Base-by-base conservation (phyloP, 345 rosid genomes). In the Acer yangbiense region DNA sequence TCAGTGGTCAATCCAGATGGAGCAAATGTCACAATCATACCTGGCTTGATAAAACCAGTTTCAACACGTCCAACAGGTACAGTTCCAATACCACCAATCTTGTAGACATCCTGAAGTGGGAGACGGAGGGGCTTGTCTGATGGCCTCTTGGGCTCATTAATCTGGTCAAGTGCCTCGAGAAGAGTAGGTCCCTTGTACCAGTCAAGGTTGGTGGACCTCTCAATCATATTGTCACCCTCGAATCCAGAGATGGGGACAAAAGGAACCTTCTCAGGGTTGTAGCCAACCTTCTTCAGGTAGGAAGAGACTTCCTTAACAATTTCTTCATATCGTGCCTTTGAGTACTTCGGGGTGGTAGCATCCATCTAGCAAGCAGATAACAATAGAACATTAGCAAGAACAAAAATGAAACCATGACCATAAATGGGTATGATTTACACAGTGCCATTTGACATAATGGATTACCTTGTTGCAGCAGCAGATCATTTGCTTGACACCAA, bases 401-500 rank as follows among this genome's bases (percentile, higher is more conserved):
- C 20, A 68, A 10, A 44, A 11, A 60, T 27, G 58, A 63, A 58
- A 9, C 43, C 17, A 3, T 35, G 4, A 35, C 68, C 17, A 21
- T 6, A 65, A 9, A 4, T 54, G 58, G 7, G 16, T 9, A 54
- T 14, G 20, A 6, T 16, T 54, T 7, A 54, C 58, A 16, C n/a
- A 14, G 0, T 54, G n/a, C 18, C 23, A 20, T 60, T 16, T 46
- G 10, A 13, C 13, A 10, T 14, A 27, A 57, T 16, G 35, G 4
- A 64, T 20, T 68, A 90, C 93, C 92, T 91, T 91, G 89, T 91
- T 90, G 78, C 93, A 90, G 75, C 90, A 87, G 82, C 91, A 89
- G 43, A 92, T 92, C 94, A 92, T 92, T 10, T 92, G 93, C 91
- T 81, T 89, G 41, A 87, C 92, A 79, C 93, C 92, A 71, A 86